These are phyloP conservation scores for Kodamaea hsintzibuensis DNA, from an alignment of 805 yeast species.

Conservation along the genomic window DNA sequence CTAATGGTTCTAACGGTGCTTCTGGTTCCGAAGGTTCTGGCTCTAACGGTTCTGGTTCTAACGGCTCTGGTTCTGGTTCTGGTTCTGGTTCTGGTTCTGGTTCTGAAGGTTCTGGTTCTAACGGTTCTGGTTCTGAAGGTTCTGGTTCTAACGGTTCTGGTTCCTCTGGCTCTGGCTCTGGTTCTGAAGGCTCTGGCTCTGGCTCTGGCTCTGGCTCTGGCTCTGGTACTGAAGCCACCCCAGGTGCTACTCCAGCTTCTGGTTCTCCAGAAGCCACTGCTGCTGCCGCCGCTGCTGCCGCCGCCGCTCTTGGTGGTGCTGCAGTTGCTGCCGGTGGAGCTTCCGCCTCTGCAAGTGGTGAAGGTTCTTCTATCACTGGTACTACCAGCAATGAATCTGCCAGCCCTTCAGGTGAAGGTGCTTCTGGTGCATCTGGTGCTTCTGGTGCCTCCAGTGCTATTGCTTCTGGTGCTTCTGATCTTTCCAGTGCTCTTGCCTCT, in stretches of 20 bases:
- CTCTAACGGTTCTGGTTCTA: neutral
- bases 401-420: neutral
- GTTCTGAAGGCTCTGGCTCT: conserved; percentile 2
- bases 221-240: conserved; percentile 4
- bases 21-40: neutral
- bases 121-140: conserved; percentile 2
- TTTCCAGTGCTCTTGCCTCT: neutral
- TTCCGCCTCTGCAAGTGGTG: conserved; percentile 1
- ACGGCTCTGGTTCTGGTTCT: conserved; percentile 1
- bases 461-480: conserved; percentile 2
- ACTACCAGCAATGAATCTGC: neutral
- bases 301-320: conserved; percentile 1
- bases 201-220: neutral
- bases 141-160: neutral
- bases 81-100: conserved; percentile 2
- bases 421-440: neutral
- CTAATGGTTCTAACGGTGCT: neutral
- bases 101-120: conserved; percentile 3
- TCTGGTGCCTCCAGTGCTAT: neutral
- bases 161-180: conserved; percentile 2
- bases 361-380: neutral
- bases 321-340: conserved; percentile 2
- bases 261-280: conserved; percentile 1
- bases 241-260: conserved; percentile 2
- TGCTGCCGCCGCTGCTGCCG: conserved; percentile 8